Conservation (phyloP, 2,329 filamentous ascomycete genomes). For the Trichoderma simmonsii region DNA sequence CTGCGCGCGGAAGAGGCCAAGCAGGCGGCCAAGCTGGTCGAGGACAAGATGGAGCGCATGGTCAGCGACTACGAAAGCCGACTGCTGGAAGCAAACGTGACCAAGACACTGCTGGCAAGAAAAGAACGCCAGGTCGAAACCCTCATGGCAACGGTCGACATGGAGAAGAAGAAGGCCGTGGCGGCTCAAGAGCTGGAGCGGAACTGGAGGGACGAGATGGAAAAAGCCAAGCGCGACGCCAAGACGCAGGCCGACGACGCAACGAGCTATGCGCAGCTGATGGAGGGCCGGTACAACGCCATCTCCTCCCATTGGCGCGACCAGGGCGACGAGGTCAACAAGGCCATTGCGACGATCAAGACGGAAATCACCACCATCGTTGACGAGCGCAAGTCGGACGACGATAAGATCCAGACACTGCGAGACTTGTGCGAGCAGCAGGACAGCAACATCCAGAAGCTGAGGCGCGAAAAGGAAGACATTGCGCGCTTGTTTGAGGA, state of each 20-base stretch:
- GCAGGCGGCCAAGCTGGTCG: conserved; percentile 62
- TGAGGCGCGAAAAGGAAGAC: conserved; percentile 59
- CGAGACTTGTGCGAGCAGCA: conserved; percentile 71
- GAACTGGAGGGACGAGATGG: conserved; percentile 61
- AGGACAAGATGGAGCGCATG: conserved; percentile 69
- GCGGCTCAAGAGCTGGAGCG: conserved; percentile 59
- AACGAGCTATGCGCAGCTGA: conserved; percentile 60
- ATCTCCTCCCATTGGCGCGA: conserved; percentile 66
- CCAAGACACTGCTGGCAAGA: conserved; percentile 65
- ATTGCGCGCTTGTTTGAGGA: conserved; percentile 58
- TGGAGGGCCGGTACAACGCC: conserved; percentile 67
- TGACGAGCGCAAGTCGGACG: conserved; percentile 56
- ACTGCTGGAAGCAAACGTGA: conserved; percentile 67
- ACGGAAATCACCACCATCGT: conserved; percentile 54
- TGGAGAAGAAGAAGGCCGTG: conserved; percentile 60
- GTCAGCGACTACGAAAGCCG: conserved; percentile 66
- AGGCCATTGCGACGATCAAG: conserved; percentile 47
- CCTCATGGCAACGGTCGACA: conserved; percentile 60
- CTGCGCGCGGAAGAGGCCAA: conserved; percentile 67
- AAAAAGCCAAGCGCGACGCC: conserved; percentile 57
- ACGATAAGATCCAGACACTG: conserved; percentile 61
- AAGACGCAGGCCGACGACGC: conserved; percentile 65
- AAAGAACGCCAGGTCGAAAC: conserved; percentile 74
- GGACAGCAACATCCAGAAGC: conserved; percentile 61
- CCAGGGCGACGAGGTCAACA: conserved; percentile 59